Conservation (phyloP, 208 protist genomes). For the Acanthamoeba triangularis region DNA sequence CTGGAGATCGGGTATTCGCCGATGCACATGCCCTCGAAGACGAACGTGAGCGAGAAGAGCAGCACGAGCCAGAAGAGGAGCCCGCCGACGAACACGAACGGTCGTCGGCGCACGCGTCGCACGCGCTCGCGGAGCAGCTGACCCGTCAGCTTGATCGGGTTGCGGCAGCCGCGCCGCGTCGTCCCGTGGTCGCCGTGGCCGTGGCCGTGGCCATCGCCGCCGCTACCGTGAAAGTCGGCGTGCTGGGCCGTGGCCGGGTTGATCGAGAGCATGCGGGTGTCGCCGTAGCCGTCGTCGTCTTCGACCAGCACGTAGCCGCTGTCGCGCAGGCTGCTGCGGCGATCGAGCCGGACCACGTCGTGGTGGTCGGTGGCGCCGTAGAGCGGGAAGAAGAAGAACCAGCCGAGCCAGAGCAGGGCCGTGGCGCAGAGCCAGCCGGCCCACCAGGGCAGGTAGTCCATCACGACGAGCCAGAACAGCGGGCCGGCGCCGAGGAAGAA, state of each 20-base stretch:
- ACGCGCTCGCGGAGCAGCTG: not conserved
- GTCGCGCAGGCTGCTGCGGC: not conserved
- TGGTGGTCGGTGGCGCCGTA: not conserved
- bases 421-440: constrained; percentile 61
- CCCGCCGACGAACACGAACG: constrained; percentile 5
- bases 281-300: not conserved
- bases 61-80: constrained; percentile 40
- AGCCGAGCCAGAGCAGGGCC: constrained; percentile 37
- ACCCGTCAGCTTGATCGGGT: not conserved
- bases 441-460: constrained; percentile 65
- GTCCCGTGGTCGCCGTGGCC: not conserved
- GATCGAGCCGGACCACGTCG: not conserved
- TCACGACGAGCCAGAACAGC: constrained; percentile 46
- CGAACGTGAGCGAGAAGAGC: constrained; percentile 16
- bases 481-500: constrained; percentile 68
- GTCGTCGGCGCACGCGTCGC: not conserved
- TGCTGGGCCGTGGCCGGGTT: constrained; percentile 9
- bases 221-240: not conserved
- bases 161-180: not conserved
- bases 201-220: not conserved
- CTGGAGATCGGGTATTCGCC: constrained; percentile 61
- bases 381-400: constrained; percentile 61
- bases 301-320: constrained; percentile 51
- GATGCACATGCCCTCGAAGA: constrained; percentile 69
- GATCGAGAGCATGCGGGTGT: constrained; percentile 59